phyloP scores from a whole-genome alignment of 371 early-diverging fungal genomes.

The Mortierella sp. region DNA sequence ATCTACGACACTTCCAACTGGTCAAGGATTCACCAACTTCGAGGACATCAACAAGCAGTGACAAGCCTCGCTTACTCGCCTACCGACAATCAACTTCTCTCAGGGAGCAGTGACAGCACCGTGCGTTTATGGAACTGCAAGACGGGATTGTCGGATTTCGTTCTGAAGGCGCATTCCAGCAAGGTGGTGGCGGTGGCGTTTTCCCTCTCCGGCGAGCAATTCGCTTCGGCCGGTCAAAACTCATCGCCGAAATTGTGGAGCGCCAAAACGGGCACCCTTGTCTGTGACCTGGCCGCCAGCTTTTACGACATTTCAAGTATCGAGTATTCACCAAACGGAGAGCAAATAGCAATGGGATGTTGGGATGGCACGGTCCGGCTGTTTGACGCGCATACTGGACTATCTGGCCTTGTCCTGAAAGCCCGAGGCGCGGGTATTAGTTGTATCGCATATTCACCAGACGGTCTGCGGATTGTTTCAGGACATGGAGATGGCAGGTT shows the following conservation, averaged over 20 bases:
- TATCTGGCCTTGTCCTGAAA: too few relatives aligned
- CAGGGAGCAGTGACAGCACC: neutral
- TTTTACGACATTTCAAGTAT: neutral
- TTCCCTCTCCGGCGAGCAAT: neutral
- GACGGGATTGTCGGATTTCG: neutral
- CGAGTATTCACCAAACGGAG: slow-evolving; percentile 2
- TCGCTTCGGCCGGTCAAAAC: neutral
- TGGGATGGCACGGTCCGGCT: neutral
- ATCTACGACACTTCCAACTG: neutral
- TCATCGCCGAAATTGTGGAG: neutral
- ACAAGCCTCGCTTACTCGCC: neutral
- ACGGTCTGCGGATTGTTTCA: neutral
- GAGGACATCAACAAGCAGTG: neutral
- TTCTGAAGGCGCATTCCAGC: neutral
- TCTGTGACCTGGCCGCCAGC: neutral
- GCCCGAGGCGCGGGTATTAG: accelerated
- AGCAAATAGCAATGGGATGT: neutral
- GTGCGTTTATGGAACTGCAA: neutral
- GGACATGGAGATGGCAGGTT: neutral
- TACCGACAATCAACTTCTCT: neutral
- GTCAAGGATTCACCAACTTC: neutral
- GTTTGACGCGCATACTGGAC: neutral
- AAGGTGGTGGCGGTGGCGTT: neutral
- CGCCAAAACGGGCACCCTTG: neutral
- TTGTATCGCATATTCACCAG: neutral